Base-by-base conservation (phyloP, 805 yeast species). In the Tetrapisispora arboricola region DNA sequence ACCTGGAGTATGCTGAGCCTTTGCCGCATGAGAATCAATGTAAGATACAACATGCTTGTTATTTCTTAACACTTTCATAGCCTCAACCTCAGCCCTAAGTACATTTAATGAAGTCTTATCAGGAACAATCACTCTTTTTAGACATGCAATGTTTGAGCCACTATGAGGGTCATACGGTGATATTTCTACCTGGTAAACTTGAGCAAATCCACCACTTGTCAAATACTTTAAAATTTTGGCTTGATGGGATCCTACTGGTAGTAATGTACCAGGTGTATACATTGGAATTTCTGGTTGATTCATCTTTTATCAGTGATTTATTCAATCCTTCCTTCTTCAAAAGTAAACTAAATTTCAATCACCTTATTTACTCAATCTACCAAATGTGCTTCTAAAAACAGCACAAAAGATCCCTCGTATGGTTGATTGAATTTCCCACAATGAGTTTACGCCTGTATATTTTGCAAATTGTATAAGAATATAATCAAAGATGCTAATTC, bases 201-300 rank as follows among this genome's bases (percentile, higher is more conserved):
- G 94, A 10, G 98, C 97, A 69, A 85, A 92, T 17, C 98, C 98
- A 64, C 90, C 97, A 55, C 81, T 81, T 3, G 95, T 82, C 26
- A 88, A 66, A 65, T 84, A 88, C 48, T 78, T 72, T 46, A 72
- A 68, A 51, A 87, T 74, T 35, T 68, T 65, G n/a, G 78, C 81
- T 37, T 68, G 67, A 61, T 88, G 95, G 3, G 87, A 72, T 12
- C 96, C 96, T 29, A 87, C 96, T 2, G 85, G 75, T 47, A 87
- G 67, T 45, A 66, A 64, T 2, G 90, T 82, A 6, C 95, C 95
- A 6, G 90, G 81, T n/a, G 71, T 62, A 53, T 80, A 84, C 5
- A 84, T 76, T 42, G 69, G 69, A 9, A 76, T 70, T 4, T 82
- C 80, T 19, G 83, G 76, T 21, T 70, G 64, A 47, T 62, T 61